Base-by-base conservation (phyloP, 768 basidiomycete species). In the Boletus barrowsii region DNA sequence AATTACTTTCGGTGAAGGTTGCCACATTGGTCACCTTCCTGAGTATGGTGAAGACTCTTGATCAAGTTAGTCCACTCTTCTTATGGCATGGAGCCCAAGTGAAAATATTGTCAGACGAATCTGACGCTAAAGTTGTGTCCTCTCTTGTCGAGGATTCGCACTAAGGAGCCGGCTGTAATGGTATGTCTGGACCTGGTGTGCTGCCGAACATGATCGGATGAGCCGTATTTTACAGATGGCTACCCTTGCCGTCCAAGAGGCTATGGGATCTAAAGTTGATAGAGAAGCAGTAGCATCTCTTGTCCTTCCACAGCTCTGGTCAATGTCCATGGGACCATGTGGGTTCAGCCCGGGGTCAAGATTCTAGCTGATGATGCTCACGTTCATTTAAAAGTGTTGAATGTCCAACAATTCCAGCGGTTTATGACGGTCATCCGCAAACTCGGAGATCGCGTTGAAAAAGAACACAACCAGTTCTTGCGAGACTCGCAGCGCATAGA, bases 251-350 rank as follows among this genome's bases (percentile, higher is more conserved):
- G 93, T 98, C 0, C 95, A 98, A 72, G 94, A 95, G 69, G 92
- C 92, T 1, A 98, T 97, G 95, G 94, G 95, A 10, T 80, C 84
- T 61, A 97, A 96, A 68, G 86, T 98, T 2, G 95, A 97, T 61
- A 82, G 93, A 45, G 93, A 95, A 71, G 92, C 94, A 10, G 90
- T 93, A 11, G 92, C 92, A 3, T 90, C 88, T 0, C 76, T 93
- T 41, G 90, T 96, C 30, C 75, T 96, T 13, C 93, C 93, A 10
- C 93, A 96, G 76, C 73, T 95, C 26, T 99, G 97, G 97, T 78
- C 88, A 4, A 98, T 99, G 94, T 94, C 90, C 4, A 96, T 98
- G 76, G 95, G 93, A 24, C 95, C 95, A 51, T 68, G 92, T 93
- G 66, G 63, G 88, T 79, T 30, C 1, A 26, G 46, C 20, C 10